A percentile compares a stretch with the other conserved stretches of the same genome.
Conservation (phyloP, 495 filamentous ascomycete genomes). For the Neurospora sp. region DNA sequence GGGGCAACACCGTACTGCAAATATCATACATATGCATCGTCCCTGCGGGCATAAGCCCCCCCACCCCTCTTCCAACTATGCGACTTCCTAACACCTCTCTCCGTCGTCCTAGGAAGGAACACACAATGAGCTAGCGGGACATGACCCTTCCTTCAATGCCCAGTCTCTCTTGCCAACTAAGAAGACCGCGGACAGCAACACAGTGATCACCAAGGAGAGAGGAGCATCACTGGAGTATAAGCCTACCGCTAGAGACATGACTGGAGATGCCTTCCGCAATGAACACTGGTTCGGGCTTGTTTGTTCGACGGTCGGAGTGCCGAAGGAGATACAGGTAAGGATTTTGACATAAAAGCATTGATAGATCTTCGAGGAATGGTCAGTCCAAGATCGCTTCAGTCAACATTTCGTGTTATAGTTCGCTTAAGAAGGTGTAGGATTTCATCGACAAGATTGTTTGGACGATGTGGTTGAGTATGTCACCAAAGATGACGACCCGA, state of each 20-base stretch:
- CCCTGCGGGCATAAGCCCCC: not conserved
- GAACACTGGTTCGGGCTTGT: not conserved
- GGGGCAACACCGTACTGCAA: not conserved
- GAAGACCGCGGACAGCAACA: not conserved
- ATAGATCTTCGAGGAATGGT: not conserved
- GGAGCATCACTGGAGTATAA: not conserved
- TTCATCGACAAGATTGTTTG: too few relatives aligned
- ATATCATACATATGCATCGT: not conserved
- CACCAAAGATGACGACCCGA: not conserved
- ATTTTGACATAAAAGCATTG: not conserved
- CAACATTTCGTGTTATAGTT: too few relatives aligned
- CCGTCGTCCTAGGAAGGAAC: not conserved
- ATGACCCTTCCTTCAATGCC: not conserved
- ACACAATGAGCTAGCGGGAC: not conserved
- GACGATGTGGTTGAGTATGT: not conserved
- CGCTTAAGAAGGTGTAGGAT: not conserved
- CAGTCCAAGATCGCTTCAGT: not conserved
- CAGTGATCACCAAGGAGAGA: not conserved
- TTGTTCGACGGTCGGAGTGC: not conserved
- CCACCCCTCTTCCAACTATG: not conserved
- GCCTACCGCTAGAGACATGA: not conserved
- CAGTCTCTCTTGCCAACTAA: not conserved
- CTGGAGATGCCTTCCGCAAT: not conserved
- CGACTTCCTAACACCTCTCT: not conserved
- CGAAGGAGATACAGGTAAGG: not conserved